Evolutionary conservation across 805 yeast species (phyloP).

Genomic region (Wickerhamiella spandovensis): DNA sequence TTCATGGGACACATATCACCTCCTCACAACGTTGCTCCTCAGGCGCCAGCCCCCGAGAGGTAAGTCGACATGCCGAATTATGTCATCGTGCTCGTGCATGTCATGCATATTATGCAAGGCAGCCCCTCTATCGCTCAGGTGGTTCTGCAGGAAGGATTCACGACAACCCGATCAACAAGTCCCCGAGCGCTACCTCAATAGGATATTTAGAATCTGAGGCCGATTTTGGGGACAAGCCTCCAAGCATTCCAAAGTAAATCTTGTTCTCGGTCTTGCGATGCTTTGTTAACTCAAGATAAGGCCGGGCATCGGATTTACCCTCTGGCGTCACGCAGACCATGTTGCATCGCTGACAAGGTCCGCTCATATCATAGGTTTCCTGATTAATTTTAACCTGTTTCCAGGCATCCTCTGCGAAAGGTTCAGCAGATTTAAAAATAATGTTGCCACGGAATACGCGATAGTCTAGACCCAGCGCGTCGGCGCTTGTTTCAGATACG

Average conservation of each 20-base stretch:
- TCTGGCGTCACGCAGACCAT: constrained; percentile 31
- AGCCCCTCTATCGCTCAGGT: neutral
- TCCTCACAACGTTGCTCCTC: neutral
- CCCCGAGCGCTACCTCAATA: neutral
- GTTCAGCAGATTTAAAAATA: constrained; percentile 18
- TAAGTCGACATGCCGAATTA: neutral
- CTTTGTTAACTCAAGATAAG: constrained; percentile 26
- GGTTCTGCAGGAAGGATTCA: neutral
- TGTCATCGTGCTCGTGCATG: neutral
- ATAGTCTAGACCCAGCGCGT: constrained; percentile 10
- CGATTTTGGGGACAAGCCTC: neutral
- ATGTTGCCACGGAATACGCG: constrained; percentile 30
- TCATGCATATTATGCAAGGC: neutral
- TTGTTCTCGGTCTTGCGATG: constrained; percentile 27
- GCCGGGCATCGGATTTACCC: constrained; percentile 25
- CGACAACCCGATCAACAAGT: neutral
- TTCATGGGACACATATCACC: no score
- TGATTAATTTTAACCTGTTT: constrained; percentile 10
- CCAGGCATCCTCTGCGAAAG: constrained; percentile 33
- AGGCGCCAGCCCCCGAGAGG: neutral
- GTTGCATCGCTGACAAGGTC: constrained; percentile 31
- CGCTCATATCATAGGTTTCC: constrained; percentile 14
- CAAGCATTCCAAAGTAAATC: constrained; percentile 28
- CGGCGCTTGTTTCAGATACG: constrained; percentile 24
- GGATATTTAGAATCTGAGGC: neutral